Evolutionary conservation across 352 stramenopile species (phyloP).

Genomic region (Phytophthora colocasiae): DNA sequence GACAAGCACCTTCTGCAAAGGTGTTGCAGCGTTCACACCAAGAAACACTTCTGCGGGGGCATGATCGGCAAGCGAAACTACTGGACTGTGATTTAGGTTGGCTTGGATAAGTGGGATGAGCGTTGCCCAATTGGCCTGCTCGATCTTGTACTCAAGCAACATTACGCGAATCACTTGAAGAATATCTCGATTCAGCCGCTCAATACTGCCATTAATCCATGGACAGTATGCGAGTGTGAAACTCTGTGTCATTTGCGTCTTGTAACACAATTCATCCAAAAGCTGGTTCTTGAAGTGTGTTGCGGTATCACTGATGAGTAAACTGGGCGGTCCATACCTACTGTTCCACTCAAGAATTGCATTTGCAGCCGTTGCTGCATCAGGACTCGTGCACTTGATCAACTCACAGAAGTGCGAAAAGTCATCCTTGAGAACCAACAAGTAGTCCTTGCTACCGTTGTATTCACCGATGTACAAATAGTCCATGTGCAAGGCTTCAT

Average conservation of each 20-base stretch:
- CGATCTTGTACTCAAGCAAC: not conserved
- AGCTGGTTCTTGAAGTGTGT: not conserved
- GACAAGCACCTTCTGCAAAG: not conserved
- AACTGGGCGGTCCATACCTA: not conserved
- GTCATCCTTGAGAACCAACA: not conserved
- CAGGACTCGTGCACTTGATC: not conserved
- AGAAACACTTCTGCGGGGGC: not conserved
- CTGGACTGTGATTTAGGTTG: conserved; percentile 1
- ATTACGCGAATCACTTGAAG: not conserved
- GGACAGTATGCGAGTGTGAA: not conserved
- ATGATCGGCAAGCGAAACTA: not conserved
- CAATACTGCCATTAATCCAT: conserved; percentile 2
- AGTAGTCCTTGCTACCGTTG: not conserved
- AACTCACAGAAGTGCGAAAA: conserved; percentile 4
- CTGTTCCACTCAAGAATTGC: conserved; percentile 1
- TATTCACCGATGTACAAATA: not conserved
- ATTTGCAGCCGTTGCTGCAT: not conserved
- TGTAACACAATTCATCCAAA: not conserved
- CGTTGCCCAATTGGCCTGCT: no score
- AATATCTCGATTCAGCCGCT: not conserved
- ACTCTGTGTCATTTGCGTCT: not conserved
- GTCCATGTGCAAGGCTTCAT: not conserved
- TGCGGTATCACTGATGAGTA: not conserved
- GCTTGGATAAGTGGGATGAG: not conserved
- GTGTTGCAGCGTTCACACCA: not conserved